Evolutionary conservation across 768 basidiomycete species (phyloP).

Genomic region (Clitopilus hobsonii): DNA sequence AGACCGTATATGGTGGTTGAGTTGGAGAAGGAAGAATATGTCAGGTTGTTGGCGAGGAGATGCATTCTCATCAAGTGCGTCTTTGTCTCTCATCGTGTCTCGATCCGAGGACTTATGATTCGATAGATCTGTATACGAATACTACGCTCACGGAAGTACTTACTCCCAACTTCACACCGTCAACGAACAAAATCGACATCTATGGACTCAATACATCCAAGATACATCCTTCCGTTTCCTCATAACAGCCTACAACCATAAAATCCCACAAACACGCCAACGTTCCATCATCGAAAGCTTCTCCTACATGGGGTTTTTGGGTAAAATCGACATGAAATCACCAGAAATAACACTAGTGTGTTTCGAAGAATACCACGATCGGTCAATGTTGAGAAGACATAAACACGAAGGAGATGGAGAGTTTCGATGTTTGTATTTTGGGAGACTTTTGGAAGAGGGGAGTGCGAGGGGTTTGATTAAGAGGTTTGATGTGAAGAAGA

Average conservation of each 20-base stretch:
- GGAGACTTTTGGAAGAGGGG: slow-evolving; percentile 63
- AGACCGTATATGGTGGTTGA: slow-evolving; percentile 74
- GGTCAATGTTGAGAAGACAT: slow-evolving; percentile 37
- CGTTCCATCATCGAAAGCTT: slow-evolving; percentile 72
- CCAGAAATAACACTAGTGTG: slow-evolving; percentile 71
- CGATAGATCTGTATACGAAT: slow-evolving; percentile 71
- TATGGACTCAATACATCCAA: slow-evolving; percentile 57
- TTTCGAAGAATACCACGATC: slow-evolving; percentile 77
- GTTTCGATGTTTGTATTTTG: slow-evolving; percentile 74
- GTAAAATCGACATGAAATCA: slow-evolving; percentile 75
- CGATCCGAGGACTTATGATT: neutral
- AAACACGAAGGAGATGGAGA: slow-evolving; percentile 60
- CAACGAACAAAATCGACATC: slow-evolving; percentile 35
- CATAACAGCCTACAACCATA: slow-evolving; percentile 71
- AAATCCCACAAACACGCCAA: slow-evolving; percentile 64
- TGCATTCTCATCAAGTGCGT: slow-evolving; percentile 83
- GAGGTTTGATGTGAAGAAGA: slow-evolving; percentile 84
- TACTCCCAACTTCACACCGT: slow-evolving; percentile 68
- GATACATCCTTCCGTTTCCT: slow-evolving; percentile 80
- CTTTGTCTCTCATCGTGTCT: slow-evolving; percentile 2
- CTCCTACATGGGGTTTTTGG: slow-evolving; percentile 77
- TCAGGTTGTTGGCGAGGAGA: slow-evolving; percentile 63
- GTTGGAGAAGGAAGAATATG: slow-evolving; percentile 70
- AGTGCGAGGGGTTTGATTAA: slow-evolving; percentile 63
- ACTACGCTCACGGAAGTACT: slow-evolving; percentile 64